A percentile compares a stretch with the other conserved stretches of the same genome.
phyloP scores from a whole-genome alignment of 768 basidiomycete species.

The Mycena venus region DNA sequence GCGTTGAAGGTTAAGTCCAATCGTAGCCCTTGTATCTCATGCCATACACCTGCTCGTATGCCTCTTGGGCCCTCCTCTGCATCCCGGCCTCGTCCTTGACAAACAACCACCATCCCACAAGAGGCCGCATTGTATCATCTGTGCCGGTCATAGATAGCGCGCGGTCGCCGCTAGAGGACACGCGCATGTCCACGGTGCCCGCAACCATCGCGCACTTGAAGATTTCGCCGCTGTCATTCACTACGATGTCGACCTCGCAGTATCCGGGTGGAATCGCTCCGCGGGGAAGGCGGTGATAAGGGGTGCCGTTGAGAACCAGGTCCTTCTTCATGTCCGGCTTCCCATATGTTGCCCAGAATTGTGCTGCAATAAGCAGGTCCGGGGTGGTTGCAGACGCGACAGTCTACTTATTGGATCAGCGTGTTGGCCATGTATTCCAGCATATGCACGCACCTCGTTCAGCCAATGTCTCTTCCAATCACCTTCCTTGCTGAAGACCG shows the following conservation, averaged over 20 bases:
- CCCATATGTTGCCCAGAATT: not conserved
- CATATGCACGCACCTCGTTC: not conserved
- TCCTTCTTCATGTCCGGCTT: not conserved
- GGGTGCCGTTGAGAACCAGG: constrained; percentile 14
- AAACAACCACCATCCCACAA: constrained; percentile 28
- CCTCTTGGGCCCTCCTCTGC: not conserved
- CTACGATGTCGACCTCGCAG: too few species aligned
- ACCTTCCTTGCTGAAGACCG: too few species aligned
- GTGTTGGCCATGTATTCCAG: too few species aligned
- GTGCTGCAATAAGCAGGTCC: too few species aligned
- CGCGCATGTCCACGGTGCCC: constrained; percentile 28
- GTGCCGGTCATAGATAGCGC: constrained; percentile 43
- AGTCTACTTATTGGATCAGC: too few species aligned
- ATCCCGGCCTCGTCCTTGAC: not conserved
- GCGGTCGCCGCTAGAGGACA: constrained; percentile 29
- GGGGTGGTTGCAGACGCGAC: too few species aligned
- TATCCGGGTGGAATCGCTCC: constrained; percentile 20
- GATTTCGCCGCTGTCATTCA: not conserved
- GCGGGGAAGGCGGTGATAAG: constrained; percentile 19
- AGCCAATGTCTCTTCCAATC: constrained; percentile 18
- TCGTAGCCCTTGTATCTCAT: too few species aligned
- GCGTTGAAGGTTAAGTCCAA: too few species aligned
- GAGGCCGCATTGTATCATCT: constrained; percentile 44
- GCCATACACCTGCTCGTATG: too few species aligned
- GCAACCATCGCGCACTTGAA: constrained; percentile 29